Evolutionary conservation across 1,284 basidiomycete species (phyloP), one percentile per base, ranked within the genome.

Genomic region (Amylostereum chailletii): DNA sequence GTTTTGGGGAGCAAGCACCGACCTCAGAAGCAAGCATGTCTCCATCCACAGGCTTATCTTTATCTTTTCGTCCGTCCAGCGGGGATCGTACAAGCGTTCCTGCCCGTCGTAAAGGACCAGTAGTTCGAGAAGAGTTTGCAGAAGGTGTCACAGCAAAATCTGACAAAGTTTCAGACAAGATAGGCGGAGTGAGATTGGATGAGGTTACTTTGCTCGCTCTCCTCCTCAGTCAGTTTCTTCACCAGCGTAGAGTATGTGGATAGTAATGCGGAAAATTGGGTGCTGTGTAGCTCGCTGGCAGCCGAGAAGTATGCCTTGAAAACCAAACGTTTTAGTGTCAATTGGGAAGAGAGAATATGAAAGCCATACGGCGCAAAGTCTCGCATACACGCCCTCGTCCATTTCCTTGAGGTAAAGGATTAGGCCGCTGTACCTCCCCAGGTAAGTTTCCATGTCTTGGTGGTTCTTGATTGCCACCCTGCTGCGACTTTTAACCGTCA

Each of bases 361-460:
- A 33, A 45, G 9, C 74, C 88, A 52, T 62, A 95, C 93, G 45
- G 85, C 87, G 61, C 92, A 96, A 34, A 95, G 68, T 60, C 87
- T 89, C 41, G 82, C 86, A 64, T 95, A 96, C 31, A 84, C 66
- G 47, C 66, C 68, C 63, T 94, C 89, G 51, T 94, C 92, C 83
- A 96, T 94, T 69, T 99, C 95, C 63, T 94, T 94, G 55, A 97
- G 70, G 62, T 95, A 99, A 10, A 98, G 74, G 67, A 98, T 82
- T 45, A 99, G 65, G 1, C 94, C 94, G 44, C 87, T 83, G 65
- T 98, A 98, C 45, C 84, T 76, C 30, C 89, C 91, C 7, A 98
- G 76, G 61, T 89, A 88, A 31, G 75, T 73, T 60, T 97, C 92
- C 63, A 97, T 74, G 9, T 77, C 72, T 47, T 74, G 71, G 63